These are phyloP conservation scores for Achlya hypogyna DNA, from an alignment of 352 stramenopile species.

Conservation along the genomic window DNA sequence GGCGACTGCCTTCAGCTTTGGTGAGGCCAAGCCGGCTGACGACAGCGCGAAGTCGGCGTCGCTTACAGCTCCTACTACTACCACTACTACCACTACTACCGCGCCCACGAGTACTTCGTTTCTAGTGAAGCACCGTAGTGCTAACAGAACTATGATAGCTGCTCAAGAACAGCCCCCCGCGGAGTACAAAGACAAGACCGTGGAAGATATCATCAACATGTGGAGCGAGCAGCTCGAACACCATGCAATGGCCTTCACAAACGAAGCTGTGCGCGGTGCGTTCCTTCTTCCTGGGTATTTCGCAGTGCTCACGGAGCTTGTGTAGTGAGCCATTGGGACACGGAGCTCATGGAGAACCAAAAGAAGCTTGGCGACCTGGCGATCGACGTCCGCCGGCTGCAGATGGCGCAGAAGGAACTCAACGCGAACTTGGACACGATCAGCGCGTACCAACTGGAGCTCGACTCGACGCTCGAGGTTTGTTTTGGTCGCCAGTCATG, in stretches of 20 bases:
- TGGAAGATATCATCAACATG: slow-evolving; percentile 87
- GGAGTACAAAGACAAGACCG: slow-evolving; percentile 78
- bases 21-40: not conserved
- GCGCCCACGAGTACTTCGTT: not conserved
- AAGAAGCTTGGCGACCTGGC: slow-evolving; percentile 76
- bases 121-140: not conserved
- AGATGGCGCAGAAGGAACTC: slow-evolving; percentile 79
- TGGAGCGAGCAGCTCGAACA: slow-evolving; percentile 82
- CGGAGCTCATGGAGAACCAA: slow-evolving; percentile 76
- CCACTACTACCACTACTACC: no score
- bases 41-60: no score
- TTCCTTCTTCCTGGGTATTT: not conserved
- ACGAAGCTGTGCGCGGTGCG: slow-evolving; percentile 76
- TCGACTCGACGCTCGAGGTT: slow-evolving; percentile 82
- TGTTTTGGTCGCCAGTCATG: not conserved
- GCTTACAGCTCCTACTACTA: no score
- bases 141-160: not conserved
- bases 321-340: slow-evolving; percentile 78
- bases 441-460: slow-evolving; percentile 82
- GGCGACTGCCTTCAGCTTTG: slow-evolving; percentile 8
- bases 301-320: not conserved
- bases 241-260: slow-evolving; percentile 80
- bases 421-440: slow-evolving; percentile 83
- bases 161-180: slow-evolving; percentile 49
- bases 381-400: slow-evolving; percentile 71